Percentiles rank a stretch among this genome's conserved stretches.
Evolutionary conservation across 163 green algal genomes (phyloP).

Genomic region (Chlorella variabilis): DNA sequence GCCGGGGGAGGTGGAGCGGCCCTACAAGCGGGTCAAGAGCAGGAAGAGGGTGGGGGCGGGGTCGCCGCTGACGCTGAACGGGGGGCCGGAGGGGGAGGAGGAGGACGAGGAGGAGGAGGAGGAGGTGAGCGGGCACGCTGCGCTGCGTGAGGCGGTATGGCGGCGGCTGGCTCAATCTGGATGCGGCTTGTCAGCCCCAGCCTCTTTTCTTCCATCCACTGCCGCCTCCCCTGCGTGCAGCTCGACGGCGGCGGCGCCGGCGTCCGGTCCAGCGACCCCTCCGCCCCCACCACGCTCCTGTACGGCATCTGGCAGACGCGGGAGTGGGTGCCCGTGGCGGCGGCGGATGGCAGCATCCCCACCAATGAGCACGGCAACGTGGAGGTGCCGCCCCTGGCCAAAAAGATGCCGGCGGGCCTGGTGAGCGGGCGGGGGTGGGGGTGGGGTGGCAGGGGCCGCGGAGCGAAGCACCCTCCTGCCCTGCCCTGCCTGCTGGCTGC

Average conservation of each 20-base stretch:
- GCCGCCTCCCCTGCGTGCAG: no score
- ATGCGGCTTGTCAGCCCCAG: no score
- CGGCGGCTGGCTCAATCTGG: no score
- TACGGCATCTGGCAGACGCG: conserved; percentile 92
- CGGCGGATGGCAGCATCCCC: conserved; percentile 78
- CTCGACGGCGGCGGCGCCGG: background rate
- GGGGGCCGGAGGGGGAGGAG: background rate
- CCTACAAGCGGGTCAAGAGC: conserved; percentile 59
- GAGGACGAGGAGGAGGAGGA: background rate
- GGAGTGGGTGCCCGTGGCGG: conserved; percentile 61
- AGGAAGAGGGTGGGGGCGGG: background rate
- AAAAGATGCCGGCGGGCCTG: conserved; percentile 67
- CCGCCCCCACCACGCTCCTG: conserved; percentile 63
- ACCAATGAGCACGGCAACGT: conserved; percentile 87
- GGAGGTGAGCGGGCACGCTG: background rate
- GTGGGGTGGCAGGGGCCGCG: no score
- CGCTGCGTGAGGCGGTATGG: no score
- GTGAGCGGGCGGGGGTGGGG: conserved; percentile 23
- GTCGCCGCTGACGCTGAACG: background rate
- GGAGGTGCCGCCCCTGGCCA: conserved; percentile 74
- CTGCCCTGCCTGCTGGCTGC: no score
- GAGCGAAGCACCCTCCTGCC: no score
- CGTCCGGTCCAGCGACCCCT: no score
- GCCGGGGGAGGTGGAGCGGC: conserved; percentile 52
- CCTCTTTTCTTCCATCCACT: no score